Base-by-base conservation (phyloP, 2,329 filamentous ascomycete species). In the Dothistroma septosporum region DNA sequence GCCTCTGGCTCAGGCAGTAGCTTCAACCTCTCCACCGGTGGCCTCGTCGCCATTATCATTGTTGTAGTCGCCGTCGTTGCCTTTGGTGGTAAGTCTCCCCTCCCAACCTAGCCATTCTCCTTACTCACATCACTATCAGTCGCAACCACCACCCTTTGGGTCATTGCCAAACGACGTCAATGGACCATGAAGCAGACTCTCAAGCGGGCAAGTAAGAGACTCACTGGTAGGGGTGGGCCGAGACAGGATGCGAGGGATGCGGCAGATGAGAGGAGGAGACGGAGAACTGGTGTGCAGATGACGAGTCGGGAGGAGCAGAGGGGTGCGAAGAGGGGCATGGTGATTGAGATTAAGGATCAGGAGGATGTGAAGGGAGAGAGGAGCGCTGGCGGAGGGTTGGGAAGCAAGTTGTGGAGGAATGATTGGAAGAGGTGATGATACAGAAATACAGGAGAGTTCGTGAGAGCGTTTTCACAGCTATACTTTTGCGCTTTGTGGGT, bases 81-180 rank as follows among this genome's bases (percentile, higher is more conserved):
- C 1, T 73, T 89, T 61, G 89, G 89, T 74, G 84, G 90, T 92
- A 79, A 72, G 85, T 75, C 21, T n/a, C 8, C 49, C 21, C 10
- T 33, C 31, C 10, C 14, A n/a, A n/a, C 46, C 21, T 37, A 22
- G 24, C 14, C 33, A 41, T 14, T 4, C n/a, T 49, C 11, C 33
- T 44, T 59, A 61, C n/a, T 11, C 57, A 60, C 47, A 49, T 49
- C 24, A 10, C 9, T n/a, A 31, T 64, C 3, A 89, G 88, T 87
- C 64, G 81, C 80, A 22, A 87, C 83, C 35, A 84, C 86, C 2
- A 77, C 85, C 2, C 83, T 94, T 31, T 95, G 89, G 78, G 91
- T 87, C 74, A 74, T 93, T 41, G 89, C 91, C 58, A 94, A 94
- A 80, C 92, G 91, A 78, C 85, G 87, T 52, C 89, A 92, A 75